phyloP scores from a whole-genome alignment of 1,139 yeast genomes.

The Spathaspora sp. region DNA sequence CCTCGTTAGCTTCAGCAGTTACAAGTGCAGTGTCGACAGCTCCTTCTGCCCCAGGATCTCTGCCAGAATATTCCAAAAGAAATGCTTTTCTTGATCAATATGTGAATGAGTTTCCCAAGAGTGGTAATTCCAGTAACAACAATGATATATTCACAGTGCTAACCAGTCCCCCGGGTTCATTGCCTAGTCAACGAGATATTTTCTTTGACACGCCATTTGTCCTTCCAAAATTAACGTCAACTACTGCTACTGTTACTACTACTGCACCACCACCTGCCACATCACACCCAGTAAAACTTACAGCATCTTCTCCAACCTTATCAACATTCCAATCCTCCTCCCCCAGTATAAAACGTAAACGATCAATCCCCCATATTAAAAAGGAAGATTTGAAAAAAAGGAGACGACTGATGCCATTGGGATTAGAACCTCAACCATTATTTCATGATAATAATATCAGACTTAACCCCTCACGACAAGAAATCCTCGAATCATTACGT shows the following conservation, averaged over 20 bases:
- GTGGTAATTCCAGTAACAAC: not conserved
- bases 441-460: not conserved
- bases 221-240: not conserved
- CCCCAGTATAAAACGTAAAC: not conserved
- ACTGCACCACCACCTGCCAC: not conserved
- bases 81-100: not conserved
- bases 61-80: not conserved
- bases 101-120: not conserved
- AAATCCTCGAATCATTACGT: constrained; percentile 14
- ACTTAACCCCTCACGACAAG: not conserved
- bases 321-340: not conserved
- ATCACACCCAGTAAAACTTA: not conserved
- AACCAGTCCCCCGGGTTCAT: not conserved
- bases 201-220: not conserved
- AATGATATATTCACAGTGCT: not conserved
- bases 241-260: not conserved
- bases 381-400: not conserved
- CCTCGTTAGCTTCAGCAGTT: not conserved
- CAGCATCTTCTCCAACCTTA: not conserved
- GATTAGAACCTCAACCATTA: constrained; percentile 1
- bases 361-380: not conserved
- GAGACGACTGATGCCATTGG: not conserved
- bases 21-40: not conserved
- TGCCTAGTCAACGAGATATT: not conserved
- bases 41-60: not conserved